Percentiles rank a stretch among this genome's conserved stretches.
Conservation (phyloP, 163 green algal genomes). For the Scenedesmus sp. region DNA sequence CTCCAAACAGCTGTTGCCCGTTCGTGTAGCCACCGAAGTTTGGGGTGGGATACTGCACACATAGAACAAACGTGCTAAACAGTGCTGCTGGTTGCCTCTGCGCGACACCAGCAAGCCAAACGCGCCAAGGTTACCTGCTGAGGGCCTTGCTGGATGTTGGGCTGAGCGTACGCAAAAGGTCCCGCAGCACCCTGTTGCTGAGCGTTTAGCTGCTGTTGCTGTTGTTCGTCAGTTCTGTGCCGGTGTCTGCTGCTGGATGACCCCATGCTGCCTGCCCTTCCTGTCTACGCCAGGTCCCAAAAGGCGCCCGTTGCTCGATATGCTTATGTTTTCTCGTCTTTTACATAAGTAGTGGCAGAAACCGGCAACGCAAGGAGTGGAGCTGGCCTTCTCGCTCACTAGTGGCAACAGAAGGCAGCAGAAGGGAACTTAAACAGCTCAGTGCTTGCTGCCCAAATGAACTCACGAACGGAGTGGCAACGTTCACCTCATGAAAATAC, state of each 20-base stretch:
- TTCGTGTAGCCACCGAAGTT: constrained; percentile 36
- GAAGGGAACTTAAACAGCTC: neutral
- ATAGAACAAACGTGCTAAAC: neutral
- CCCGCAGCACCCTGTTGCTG: neutral
- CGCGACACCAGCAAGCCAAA: neutral
- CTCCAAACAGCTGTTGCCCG: constrained; percentile 44
- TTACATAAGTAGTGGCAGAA: neutral
- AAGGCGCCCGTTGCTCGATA: neutral
- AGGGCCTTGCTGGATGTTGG: constrained; percentile 22
- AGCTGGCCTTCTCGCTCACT: neutral
- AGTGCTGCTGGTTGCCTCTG: neutral
- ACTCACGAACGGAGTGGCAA: neutral
- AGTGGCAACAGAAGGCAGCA: neutral
- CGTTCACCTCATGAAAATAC: neutral
- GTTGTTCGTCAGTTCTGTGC: constrained; percentile 3
- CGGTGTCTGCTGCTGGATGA: constrained; percentile 34
- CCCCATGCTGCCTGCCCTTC: constrained; percentile 16
- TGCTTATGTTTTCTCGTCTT: too few species aligned
- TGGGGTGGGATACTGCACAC: constrained; percentile 20
- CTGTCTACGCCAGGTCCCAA: neutral
- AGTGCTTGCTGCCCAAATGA: neutral
- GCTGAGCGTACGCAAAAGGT: constrained; percentile 3
- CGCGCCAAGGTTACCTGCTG: constrained; percentile 42
- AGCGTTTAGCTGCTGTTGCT: constrained; percentile 36
- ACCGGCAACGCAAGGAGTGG: neutral